These are phyloP conservation scores for Leccinum sublutescens DNA, from an alignment of 768 basidiomycete genomes.

Conservation along the genomic window DNA sequence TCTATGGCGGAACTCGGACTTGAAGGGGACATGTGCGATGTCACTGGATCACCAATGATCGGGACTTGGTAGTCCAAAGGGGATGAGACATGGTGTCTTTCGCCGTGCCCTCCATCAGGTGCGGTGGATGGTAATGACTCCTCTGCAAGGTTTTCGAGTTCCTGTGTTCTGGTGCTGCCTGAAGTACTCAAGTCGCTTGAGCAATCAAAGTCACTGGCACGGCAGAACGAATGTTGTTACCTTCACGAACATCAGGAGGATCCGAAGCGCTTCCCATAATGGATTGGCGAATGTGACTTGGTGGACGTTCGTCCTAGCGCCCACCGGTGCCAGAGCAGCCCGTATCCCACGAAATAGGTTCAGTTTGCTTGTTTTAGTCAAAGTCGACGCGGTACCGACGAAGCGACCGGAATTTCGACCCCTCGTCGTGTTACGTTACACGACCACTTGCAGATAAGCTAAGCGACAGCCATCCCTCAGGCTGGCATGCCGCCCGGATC, in stretches of 20 bases:
- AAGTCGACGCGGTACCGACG: neutral
- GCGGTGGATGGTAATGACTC: neutral
- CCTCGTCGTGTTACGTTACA: neutral
- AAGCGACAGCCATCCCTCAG: constrained; percentile 2
- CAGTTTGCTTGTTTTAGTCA: neutral
- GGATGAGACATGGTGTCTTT: neutral
- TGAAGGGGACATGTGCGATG: neutral
- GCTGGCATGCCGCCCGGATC: constrained; percentile 2
- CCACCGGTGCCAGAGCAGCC: neutral
- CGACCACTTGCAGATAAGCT: neutral
- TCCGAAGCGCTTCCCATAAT: neutral
- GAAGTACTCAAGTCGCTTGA: neutral
- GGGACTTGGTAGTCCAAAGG: neutral
- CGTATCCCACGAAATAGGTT: neutral
- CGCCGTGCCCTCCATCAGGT: neutral
- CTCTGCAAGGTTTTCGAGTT: neutral
- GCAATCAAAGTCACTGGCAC: neutral
- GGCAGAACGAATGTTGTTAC: neutral
- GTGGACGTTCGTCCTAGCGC: constrained; percentile 4
- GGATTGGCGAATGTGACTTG: neutral
- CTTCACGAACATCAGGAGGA: neutral
- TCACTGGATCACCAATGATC: neutral
- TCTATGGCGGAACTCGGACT: neutral
- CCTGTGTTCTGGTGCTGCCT: neutral
- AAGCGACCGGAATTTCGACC: neutral